Percentiles rank a stretch among this genome's conserved stretches.
Evolutionary conservation across 1,284 basidiomycete species (phyloP).

Genomic region (Clitocybe nebularis): DNA sequence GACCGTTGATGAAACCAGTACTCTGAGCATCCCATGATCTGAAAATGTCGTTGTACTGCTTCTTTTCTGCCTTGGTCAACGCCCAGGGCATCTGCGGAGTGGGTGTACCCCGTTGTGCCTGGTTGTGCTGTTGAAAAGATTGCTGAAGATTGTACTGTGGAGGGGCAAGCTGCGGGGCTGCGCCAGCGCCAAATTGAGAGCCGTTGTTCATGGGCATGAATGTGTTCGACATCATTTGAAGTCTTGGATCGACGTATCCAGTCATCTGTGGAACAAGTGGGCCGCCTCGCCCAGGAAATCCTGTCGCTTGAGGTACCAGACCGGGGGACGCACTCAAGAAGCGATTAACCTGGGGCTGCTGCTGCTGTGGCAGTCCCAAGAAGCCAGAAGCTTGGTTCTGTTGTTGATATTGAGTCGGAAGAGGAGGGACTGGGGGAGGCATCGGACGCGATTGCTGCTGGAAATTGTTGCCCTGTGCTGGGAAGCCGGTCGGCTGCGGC

Average conservation of each 20-base stretch:
- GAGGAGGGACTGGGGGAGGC: slow-evolving; percentile 57
- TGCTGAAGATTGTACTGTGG: slow-evolving; percentile 67
- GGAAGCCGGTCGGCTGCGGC: slow-evolving; percentile 50
- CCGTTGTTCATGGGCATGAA: slow-evolving; percentile 76
- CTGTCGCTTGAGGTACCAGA: slow-evolving; percentile 53
- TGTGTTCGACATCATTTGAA: slow-evolving; percentile 81
- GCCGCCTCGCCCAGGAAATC: slow-evolving; percentile 44
- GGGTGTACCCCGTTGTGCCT: slow-evolving; percentile 65
- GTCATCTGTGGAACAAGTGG: slow-evolving; percentile 76
- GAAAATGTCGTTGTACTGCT: slow-evolving; percentile 96
- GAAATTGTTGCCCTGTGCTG: slow-evolving; percentile 31
- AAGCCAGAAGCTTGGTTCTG: slow-evolving; percentile 39
- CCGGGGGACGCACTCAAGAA: slow-evolving; percentile 51
- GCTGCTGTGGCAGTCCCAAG: slow-evolving; percentile 33
- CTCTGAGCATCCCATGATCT: slow-evolving; percentile 88
- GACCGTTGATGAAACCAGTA: slow-evolving; percentile 86
- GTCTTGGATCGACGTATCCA: slow-evolving; percentile 79
- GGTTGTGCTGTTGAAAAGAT: slow-evolving; percentile 77
- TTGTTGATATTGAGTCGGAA: slow-evolving; percentile 57
- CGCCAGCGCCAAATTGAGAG: slow-evolving; percentile 57
- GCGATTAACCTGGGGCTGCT: slow-evolving; percentile 40
- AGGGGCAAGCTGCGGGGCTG: slow-evolving; percentile 66
- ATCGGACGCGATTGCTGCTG: slow-evolving; percentile 50
- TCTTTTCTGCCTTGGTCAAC: slow-evolving; percentile 88
- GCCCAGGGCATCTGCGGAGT: slow-evolving; percentile 87